Conservation (phyloP, 768 basidiomycete genomes). For the Auriculariales sp. region DNA sequence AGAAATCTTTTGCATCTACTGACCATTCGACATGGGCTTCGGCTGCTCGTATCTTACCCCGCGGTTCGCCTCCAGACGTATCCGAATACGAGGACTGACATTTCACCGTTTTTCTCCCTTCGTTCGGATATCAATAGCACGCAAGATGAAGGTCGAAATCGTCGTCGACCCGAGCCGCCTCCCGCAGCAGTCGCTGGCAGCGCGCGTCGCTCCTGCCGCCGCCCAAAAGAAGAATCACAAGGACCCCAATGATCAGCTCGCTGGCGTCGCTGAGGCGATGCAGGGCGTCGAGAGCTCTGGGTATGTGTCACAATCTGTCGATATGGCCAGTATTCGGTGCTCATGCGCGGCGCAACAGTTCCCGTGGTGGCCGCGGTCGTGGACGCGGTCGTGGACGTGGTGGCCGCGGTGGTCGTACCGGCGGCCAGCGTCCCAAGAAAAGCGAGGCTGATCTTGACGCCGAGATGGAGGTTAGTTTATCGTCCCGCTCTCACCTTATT, state of each 20-base stretch:
- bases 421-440: conserved; percentile 65
- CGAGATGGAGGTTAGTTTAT: conserved; percentile 85
- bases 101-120: neutral
- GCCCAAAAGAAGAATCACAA: conserved; percentile 13
- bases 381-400: conserved; percentile 26
- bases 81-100: conserved; percentile 2
- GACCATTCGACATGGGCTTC: too few species aligned
- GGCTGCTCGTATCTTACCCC: too few species aligned
- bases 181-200: conserved; percentile 46
- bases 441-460: conserved; percentile 86
- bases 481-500: too few species aligned
- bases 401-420: conserved; percentile 36
- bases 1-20: too few species aligned
- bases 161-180: conserved; percentile 73
- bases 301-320: conserved; percentile 1
- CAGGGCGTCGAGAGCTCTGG: conserved; percentile 9
- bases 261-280: conserved; percentile 11
- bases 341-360: conserved; percentile 13
- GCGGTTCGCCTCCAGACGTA: neutral
- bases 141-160: conserved; percentile 98
- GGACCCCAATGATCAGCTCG: conserved; percentile 11
- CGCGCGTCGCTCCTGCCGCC: conserved; percentile 71
- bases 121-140: conserved; percentile 37
- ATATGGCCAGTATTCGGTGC: conserved; percentile 10
- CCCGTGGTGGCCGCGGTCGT: conserved; percentile 8